Evolutionary conservation across 805 yeast species (phyloP).

Genomic region (Zygoascus flipseniorum): DNA sequence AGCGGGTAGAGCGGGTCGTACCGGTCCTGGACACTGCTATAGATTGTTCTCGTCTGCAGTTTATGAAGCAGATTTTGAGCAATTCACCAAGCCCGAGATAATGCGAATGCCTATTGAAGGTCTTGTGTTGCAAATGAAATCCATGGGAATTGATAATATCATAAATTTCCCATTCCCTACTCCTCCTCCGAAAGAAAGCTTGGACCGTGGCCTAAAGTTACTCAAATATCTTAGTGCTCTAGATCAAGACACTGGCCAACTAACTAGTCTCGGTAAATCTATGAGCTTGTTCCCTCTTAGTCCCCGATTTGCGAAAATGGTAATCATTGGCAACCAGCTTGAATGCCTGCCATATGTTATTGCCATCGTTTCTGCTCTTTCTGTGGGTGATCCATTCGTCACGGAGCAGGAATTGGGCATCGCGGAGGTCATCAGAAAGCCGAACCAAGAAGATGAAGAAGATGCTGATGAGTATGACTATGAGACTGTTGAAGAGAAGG

Average conservation of each 20-base stretch:
- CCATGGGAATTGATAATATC: conserved; percentile 91
- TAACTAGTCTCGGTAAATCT: conserved; percentile 72
- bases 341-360: conserved; percentile 82
- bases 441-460: conserved; percentile 7
- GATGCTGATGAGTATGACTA: conserved; percentile 26
- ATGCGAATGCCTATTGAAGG: conserved; percentile 94
- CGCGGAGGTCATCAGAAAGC: conserved; percentile 8
- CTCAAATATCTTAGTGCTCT: conserved; percentile 75
- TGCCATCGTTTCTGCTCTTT: conserved; percentile 82
- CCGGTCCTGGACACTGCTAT: conserved; percentile 98
- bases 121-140: conserved; percentile 89
- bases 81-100: conserved; percentile 84
- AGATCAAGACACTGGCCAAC: conserved; percentile 34
- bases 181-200: conserved; percentile 60
- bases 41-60: conserved; percentile 89
- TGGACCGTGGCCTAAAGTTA: conserved; percentile 58
- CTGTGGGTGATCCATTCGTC: conserved; percentile 89
- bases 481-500: conserved; percentile 27
- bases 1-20: conserved; percentile 96
- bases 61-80: conserved; percentile 74
- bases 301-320: conserved; percentile 87
- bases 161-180: conserved; percentile 95
- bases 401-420: conserved; percentile 68
- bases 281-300: conserved; percentile 91
- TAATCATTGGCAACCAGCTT: conserved; percentile 78